phyloP scores from a whole-genome alignment of 2,329 filamentous ascomycete genomes.

The Penicillium digitatum region DNA sequence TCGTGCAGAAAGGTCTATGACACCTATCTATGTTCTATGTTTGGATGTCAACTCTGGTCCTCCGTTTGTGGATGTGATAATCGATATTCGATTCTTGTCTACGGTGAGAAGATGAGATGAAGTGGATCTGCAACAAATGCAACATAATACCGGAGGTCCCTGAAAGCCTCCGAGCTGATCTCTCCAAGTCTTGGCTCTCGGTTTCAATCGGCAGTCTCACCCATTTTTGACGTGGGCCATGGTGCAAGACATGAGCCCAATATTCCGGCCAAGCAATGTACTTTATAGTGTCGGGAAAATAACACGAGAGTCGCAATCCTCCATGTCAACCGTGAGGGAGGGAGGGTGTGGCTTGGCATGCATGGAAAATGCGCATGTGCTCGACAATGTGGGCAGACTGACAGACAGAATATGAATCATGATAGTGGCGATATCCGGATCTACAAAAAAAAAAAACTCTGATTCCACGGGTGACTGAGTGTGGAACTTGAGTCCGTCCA shows the following conservation, averaged over 20 bases:
- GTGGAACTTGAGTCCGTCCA: constrained; percentile 1
- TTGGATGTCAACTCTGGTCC: background rate
- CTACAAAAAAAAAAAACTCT: constrained; percentile 1
- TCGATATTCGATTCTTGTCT: background rate
- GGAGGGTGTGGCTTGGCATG: constrained; percentile 1
- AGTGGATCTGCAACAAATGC: background rate
- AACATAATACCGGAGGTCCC: background rate
- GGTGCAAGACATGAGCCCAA: background rate
- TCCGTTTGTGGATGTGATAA: background rate
- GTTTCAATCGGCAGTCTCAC: background rate
- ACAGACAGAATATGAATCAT: background rate
- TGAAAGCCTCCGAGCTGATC: background rate
- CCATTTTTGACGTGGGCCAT: background rate
- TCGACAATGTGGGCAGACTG: background rate
- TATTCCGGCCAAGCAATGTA: background rate
- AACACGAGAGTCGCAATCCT: background rate
- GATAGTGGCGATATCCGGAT: constrained; percentile 1
- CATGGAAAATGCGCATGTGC: background rate
- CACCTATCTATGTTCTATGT: background rate
- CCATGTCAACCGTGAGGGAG: background rate
- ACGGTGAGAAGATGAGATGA: background rate
- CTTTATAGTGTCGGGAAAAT: background rate
- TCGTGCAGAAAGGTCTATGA: background rate
- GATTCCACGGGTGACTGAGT: background rate
- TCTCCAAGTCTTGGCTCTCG: background rate